Conservation (phyloP, 805 yeast genomes). For the Metschnikowia proteae region DNA sequence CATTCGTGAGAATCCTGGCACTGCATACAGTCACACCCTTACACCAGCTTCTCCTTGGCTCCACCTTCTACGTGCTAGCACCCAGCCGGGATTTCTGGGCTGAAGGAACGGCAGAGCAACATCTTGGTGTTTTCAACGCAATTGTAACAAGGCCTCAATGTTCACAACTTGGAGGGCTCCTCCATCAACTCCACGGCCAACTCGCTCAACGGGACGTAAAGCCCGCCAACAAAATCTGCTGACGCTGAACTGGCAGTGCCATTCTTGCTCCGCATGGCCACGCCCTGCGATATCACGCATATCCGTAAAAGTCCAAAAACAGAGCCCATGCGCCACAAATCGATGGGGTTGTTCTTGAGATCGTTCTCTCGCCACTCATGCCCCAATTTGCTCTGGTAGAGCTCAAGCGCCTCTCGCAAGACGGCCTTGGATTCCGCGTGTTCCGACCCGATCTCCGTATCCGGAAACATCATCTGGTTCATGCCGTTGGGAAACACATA, state of each 20-base stretch:
- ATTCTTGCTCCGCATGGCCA: conserved; percentile 49
- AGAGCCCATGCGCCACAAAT: conserved; percentile 49
- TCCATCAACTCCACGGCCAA: conserved; percentile 23
- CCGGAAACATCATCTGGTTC: conserved; percentile 24
- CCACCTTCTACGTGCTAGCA: no score
- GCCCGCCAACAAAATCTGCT: conserved; percentile 39
- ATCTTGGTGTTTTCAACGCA: no score
- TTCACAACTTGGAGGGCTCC: conserved; percentile 6
- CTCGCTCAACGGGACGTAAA: conserved; percentile 31
- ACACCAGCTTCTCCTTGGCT: no score
- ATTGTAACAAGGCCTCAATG: neutral
- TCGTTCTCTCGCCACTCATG: conserved; percentile 30
- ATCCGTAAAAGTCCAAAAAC: conserved; percentile 55
- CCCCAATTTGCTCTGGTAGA: conserved; percentile 24
- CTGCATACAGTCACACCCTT: no score
- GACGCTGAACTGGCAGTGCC: conserved; percentile 54
- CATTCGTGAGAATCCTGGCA: no score
- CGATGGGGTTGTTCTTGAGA: conserved; percentile 41
- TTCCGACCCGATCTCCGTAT: conserved; percentile 33
- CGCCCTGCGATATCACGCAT: conserved; percentile 59
- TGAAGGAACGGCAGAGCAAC: no score
- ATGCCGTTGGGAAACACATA: conserved; percentile 42
- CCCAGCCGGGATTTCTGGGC: no score
- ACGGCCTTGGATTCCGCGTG: conserved; percentile 21
- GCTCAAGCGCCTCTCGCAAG: conserved; percentile 24